These are phyloP conservation scores for Chaetoscypha palmicola DNA, from an alignment of 2,329 filamentous ascomycete species.

Conservation along the genomic window DNA sequence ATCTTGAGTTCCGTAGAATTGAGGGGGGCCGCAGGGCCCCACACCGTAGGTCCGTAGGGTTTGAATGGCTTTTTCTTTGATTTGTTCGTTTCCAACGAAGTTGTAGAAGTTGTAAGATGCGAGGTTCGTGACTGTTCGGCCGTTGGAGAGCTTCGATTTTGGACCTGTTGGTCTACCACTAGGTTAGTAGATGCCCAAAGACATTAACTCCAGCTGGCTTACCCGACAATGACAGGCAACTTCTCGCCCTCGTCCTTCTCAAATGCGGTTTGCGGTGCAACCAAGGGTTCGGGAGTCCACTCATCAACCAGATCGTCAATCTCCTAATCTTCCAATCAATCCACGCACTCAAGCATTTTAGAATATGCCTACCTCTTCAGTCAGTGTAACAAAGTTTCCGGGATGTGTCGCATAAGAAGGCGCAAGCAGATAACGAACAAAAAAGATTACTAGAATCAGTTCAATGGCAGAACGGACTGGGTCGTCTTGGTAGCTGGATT, in stretches of 20 bases:
- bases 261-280: conserved; percentile 62
- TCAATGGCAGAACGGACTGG: conserved; percentile 91
- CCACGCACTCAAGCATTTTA: conserved; percentile 7
- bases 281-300: conserved; percentile 90
- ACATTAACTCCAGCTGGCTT: conserved; percentile 25
- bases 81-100: conserved; percentile 82
- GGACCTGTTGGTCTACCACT: conserved; percentile 70
- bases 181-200: conserved; percentile 7
- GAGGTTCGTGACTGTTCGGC: conserved; percentile 86
- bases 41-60: conserved; percentile 93
- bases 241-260: conserved; percentile 81
- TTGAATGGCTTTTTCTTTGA: conserved; percentile 92
- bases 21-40: conserved; percentile 90
- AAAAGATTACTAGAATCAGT: conserved; percentile 88
- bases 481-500: conserved; percentile 96
- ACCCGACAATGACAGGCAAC: conserved; percentile 84
- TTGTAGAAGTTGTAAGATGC: conserved; percentile 98
- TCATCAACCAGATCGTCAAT: conserved; percentile 96
- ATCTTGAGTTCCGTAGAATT: conserved; percentile 97
- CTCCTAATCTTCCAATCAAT: conserved; percentile 45
- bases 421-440: conserved; percentile 84
- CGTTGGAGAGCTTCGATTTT: conserved; percentile 80
- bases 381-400: conserved; percentile 80
- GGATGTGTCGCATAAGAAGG: conserved; percentile 90
- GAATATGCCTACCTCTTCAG: conserved; percentile 57